A percentile compares a stretch with the other conserved stretches of the same genome.
Evolutionary conservation across 306 rosid genomes (phyloP).

Genomic region (Dalbergia cultrata): DNA sequence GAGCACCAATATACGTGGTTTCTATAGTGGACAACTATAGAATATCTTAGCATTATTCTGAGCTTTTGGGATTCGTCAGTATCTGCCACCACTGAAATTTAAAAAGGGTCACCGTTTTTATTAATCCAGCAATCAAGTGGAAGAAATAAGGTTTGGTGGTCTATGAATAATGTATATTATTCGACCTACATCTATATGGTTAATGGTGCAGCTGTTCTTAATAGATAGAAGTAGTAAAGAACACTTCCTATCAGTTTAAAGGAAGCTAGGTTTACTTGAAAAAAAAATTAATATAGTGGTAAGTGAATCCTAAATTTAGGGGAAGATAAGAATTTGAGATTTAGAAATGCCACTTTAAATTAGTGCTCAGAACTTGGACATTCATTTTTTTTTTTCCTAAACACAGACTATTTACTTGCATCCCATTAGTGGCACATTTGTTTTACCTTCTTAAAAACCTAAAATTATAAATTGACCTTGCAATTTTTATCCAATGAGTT

Average conservation of each 20-base stretch:
- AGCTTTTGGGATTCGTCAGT: conserved; percentile 35
- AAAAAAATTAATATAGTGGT: neutral
- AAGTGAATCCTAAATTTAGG: neutral
- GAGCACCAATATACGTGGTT: neutral
- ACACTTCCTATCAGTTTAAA: neutral
- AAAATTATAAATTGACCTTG: too few species aligned
- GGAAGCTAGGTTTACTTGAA: neutral
- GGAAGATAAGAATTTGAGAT: neutral
- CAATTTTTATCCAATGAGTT: too few species aligned
- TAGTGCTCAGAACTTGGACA: too few species aligned
- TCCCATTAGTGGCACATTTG: too few species aligned
- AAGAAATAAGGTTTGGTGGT: neutral
- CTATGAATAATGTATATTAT: neutral
- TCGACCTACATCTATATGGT: too few species aligned
- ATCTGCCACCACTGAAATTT: conserved; percentile 49
- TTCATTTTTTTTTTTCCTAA: too few species aligned
- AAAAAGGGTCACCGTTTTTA: conserved; percentile 26
- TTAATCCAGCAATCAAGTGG: conserved; percentile 15
- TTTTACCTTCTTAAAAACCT: too few species aligned
- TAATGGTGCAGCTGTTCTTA: neutral
- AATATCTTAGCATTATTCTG: conserved; percentile 33
- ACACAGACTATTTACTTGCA: too few species aligned
- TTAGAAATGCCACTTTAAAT: too few species aligned
- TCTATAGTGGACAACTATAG: conserved; percentile 18
- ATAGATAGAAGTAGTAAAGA: neutral